Evolutionary conservation across 495 filamentous ascomycete species (phyloP).

Genomic region (Annulohypoxylon bovei): DNA sequence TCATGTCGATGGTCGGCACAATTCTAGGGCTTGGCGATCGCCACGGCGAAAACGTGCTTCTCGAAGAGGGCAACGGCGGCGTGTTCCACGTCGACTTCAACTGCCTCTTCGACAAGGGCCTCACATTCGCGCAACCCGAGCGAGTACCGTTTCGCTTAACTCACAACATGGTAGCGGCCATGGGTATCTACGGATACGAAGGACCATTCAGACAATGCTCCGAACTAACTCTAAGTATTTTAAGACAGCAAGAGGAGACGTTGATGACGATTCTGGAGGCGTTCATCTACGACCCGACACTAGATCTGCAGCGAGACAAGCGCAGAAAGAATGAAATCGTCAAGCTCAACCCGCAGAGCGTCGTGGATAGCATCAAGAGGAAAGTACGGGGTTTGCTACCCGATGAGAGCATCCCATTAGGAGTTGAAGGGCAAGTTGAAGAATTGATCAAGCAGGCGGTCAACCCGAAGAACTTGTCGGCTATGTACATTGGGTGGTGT

Average conservation of each 20-base stretch:
- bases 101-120: slow-evolving; percentile 98
- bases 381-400: slow-evolving; percentile 87
- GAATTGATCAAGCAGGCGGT: slow-evolving; percentile 87
- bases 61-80: slow-evolving; percentile 93
- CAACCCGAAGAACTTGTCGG: slow-evolving; percentile 75
- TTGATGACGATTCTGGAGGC: slow-evolving; percentile 97
- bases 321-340: slow-evolving; percentile 67
- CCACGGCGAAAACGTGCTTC: slow-evolving; percentile 97
- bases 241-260: slow-evolving; percentile 91
- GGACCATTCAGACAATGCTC: slow-evolving; percentile 91
- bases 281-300: slow-evolving; percentile 94
- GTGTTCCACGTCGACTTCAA: slow-evolving; percentile 99
- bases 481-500: slow-evolving; percentile 99
- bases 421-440: slow-evolving; percentile 95
- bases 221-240: slow-evolving; percentile 84
- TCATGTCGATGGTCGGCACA: slow-evolving; percentile 98
- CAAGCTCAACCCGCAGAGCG: slow-evolving; percentile 86
- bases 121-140: slow-evolving; percentile 95
- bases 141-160: slow-evolving; percentile 97
- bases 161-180: slow-evolving; percentile 97
- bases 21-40: slow-evolving; percentile 94
- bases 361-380: slow-evolving; percentile 85
- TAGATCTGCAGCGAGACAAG: slow-evolving; percentile 88
- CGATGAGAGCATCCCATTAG: slow-evolving; percentile 87
- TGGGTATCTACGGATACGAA: slow-evolving; percentile 92